Evolutionary conservation across 192 early-diverging fungal species (phyloP), one percentile per base, ranked within the genome.

Genomic region (Rhizophlyctis rosea): DNA sequence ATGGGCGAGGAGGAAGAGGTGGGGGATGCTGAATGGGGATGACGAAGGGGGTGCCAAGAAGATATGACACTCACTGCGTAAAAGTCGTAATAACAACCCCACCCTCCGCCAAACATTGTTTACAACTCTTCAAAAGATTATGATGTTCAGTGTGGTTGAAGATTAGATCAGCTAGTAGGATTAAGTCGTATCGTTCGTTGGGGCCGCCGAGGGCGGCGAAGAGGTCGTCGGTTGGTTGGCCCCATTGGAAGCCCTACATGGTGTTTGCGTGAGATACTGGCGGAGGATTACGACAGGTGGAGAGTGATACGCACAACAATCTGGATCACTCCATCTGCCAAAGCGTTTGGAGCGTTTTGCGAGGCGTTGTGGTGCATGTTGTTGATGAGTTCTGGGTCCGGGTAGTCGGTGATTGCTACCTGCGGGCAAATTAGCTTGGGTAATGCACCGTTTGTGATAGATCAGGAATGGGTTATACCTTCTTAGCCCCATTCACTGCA

Each of bases 121-220:
- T 61, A 50, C 88, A 88, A 3, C 90, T 85, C 59, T 81, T 78
- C 28, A 96, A 74, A 70, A 96, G 71, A 2, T 85, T 69, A 23
- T 72, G 59, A 47, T 96, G 93, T 61, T 96, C 83, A n/a, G 87
- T 90, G 68, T 95, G 91, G 68, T 95, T 93, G 70, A 94, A 93
- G 14, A 96, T 71, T 35, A 78, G 44, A 67, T 96, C 94, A 34
- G 86, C 88, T 47, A 94, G 57, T 48, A 96, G 87, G 60, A 95
- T 84, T 34, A 91, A 77, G 68, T 95, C 93, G 63, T 77, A 96
- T 32, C 72, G 56, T 52, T 49, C 62, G 21, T 31, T 18, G 34
- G 23, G 4, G 30, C 72, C 61, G 21, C 27, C 61, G 65, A 76
- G 59, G 54, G 75, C 34, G 23, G 54, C 62, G 30, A 67, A 62